These are phyloP conservation scores for Phytophthora idaei DNA, from an alignment of 352 stramenopile species.

Conservation along the genomic window DNA sequence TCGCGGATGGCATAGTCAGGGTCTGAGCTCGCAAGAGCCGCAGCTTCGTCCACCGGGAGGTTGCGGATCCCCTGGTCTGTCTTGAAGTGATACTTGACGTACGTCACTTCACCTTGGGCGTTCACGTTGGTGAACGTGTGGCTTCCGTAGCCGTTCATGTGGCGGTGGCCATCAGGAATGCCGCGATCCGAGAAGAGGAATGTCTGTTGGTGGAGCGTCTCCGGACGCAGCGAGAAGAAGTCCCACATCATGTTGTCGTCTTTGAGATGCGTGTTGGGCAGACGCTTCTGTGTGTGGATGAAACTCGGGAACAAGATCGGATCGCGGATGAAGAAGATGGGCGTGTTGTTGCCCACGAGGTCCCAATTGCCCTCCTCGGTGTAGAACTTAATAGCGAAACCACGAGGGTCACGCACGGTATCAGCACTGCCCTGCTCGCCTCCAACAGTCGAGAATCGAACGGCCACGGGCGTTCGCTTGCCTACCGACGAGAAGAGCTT, in stretches of 20 bases:
- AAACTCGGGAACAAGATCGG: conserved; percentile 93
- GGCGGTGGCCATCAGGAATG: conserved; percentile 85
- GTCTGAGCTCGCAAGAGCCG: conserved; percentile 64
- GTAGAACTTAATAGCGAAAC: conserved; percentile 95
- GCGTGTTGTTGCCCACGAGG: conserved; percentile 93
- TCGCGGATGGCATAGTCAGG: conserved; percentile 92
- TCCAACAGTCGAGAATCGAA: conserved; percentile 87
- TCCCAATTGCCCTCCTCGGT: conserved; percentile 94
- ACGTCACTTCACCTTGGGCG: conserved; percentile 65
- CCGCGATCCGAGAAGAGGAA: conserved; percentile 91
- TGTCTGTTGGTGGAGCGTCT: conserved; percentile 89
- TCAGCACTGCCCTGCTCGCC: conserved; percentile 80
- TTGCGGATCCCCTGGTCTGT: conserved; percentile 91
- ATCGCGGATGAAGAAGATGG: conserved; percentile 94
- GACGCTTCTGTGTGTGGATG: conserved; percentile 93
- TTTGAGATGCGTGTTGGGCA: conserved; percentile 86
- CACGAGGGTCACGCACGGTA: conserved; percentile 88
- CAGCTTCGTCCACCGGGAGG: conserved; percentile 80
- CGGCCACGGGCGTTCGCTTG: conserved; percentile 87
- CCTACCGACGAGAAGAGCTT: conserved; percentile 77
- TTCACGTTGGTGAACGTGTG: conserved; percentile 93
- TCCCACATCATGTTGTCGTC: conserved; percentile 91
- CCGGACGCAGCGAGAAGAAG: conserved; percentile 90
- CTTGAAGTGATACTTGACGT: conserved; percentile 95
- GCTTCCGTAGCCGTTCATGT: conserved; percentile 93